Conservation (phyloP, 2,329 filamentous ascomycete genomes). For the Calonectria leucothoes region DNA sequence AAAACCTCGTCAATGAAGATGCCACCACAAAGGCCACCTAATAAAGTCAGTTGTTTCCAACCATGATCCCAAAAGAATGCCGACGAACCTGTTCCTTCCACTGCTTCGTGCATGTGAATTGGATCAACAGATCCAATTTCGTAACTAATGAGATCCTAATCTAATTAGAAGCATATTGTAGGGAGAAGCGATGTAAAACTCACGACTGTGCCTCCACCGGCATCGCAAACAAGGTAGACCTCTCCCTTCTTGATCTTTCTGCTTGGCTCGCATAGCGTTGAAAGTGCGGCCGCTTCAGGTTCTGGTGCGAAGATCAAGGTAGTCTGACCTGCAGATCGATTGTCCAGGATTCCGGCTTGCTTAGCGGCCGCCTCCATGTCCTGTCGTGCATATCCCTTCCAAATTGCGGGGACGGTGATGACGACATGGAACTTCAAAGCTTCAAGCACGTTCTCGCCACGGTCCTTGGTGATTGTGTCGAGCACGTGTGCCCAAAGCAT, state of each 20-base stretch:
- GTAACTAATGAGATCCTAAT: constrained; percentile 21
- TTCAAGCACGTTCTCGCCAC: neutral
- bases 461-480: constrained; percentile 6
- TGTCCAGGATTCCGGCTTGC: constrained; percentile 10
- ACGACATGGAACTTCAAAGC: constrained; percentile 16
- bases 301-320: constrained; percentile 17
- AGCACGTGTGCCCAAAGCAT: constrained; percentile 7
- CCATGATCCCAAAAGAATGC: too few species aligned
- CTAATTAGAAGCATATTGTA: neutral
- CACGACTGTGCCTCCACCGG: constrained; percentile 24
- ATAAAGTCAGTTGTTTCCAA: neutral
- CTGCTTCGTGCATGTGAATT: constrained; percentile 20
- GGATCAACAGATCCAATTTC: constrained; percentile 5
- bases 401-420: constrained; percentile 23
- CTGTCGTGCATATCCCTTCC: constrained; percentile 21
- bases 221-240: constrained; percentile 25
- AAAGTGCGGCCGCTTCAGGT: constrained; percentile 13
- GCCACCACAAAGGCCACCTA: constrained; percentile 25
- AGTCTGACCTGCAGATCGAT: constrained; percentile 7
- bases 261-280: constrained; percentile 2
- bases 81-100: constrained; percentile 10
- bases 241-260: constrained; percentile 6
- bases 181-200: neutral
- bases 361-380: constrained; percentile 15
- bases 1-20: constrained; percentile 26